Evolutionary conservation across 371 early-diverging fungal species (phyloP), one percentile per base, ranked within the genome.

Genomic region (Mortierella sp.): DNA sequence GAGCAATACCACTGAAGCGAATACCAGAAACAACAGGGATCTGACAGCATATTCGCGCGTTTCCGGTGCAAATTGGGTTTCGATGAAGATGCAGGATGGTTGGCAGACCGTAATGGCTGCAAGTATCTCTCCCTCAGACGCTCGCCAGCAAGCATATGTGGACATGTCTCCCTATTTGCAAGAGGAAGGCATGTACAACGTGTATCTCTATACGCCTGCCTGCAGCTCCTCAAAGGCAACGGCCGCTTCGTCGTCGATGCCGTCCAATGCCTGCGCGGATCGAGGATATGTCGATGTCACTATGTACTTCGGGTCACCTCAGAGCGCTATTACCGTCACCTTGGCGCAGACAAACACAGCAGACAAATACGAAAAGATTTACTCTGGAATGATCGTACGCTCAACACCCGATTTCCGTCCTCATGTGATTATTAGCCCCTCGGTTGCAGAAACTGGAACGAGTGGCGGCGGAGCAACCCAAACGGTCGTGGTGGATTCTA

Each of bases 141-240:
- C 49, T 58, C 43, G 81, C 50, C 14, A 76, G 44, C 61, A 72
- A 17, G 84, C 82, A 8, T 72, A 79, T 6, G 80, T 88, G 6
- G 79, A 80, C 8, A 72, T 89, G 57, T 73, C 72, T 6, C 92
- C 92, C 0, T 82, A 81, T 43, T 65, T 92, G 2, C 84, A 86
- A 19, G 91, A 91, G 56, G 63, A 87, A 14, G 93, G 93, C 17
- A 79, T 80, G 43, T 92, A 92, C 50, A 81, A 87, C 23, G 86
- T 91, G 2, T 81, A 82, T 39, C 42, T 91, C 46, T 82, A 83
- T 58, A 82, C 87, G 1, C 92, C 93, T 17, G 82, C 82, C 23
- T 92, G 92, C 46, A 31, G 44, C 24, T 37, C 64, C 71, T 15
- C 82, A 84, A 41, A 80, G 78, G 55, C 78, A 82, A 47, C 24